Base-by-base conservation (phyloP, 768 basidiomycete genomes). In the Chalciporus piperatus region DNA sequence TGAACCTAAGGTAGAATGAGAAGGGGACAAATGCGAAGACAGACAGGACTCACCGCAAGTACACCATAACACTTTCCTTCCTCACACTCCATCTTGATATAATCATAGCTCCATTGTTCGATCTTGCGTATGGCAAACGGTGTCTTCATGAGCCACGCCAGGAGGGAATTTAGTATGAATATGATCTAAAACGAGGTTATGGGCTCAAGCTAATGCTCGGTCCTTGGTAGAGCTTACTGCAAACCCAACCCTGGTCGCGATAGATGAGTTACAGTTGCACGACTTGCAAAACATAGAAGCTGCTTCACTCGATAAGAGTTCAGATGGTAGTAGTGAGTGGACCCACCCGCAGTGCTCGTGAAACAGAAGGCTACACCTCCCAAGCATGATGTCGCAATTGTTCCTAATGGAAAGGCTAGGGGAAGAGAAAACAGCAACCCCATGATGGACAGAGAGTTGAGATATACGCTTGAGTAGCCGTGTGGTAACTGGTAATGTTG, bases 231-330 rank as follows among this genome's bases (percentile, higher is more conserved):
- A 20, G 68, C 87, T 52, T 66, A 92, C 93, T 14, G 92, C 93
- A 70, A 94, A 97, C 30, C 95, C 95, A 51, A 98, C 87, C 63
- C 95, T 87, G 40, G 95, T 98, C 0, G 97, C 97, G 60, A 99
- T 98, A 0, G 93, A 96, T 9, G 93, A 96, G 67, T 98, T 98
- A 74, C 97, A 99, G 67, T 98, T 98, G 72, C 96, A 99, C 28
- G 90, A 93, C 76, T 97, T 98, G 80, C 86, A 94, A 74, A 97
- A 92, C 82, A 96, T 93, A 32, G 91, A 93, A 4, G 95, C 94
- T 85, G 71, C 61, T 13, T 37, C 32, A 12, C 12, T 6, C 28
- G 28, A 32, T 3, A 45, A 56, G 44, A 58, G 51, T 25, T 32
- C 0, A 62, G 57, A 12, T 58, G n/a, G 22, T 39, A 20, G 38